Evolutionary conservation across 805 yeast species (phyloP), one percentile per base, ranked within the genome.

Genomic region (Limtongozyma cylindracea): DNA sequence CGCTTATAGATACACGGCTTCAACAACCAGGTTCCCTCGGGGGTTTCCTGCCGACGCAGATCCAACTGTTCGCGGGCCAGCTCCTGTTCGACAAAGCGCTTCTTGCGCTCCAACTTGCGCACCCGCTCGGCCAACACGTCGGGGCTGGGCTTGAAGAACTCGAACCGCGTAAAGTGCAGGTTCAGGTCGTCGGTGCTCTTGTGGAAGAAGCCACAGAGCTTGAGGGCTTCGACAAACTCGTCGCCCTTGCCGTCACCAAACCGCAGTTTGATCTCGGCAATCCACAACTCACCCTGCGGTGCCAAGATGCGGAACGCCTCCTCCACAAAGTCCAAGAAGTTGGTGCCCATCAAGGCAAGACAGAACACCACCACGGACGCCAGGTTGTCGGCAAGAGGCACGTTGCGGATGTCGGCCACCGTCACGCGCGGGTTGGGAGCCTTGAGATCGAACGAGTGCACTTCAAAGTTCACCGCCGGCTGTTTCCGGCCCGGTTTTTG

Each of bases 1-100:
- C 91, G 61, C 42, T 88, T 88, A 45, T 88, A 88, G 27, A 88
- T 76, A 48, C 99, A 88, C 3, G 99, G 98, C 42, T 84, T 88
- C 31, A 88, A 53, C 27, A 84, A 48, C 91, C 92, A 77, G 34
- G 70, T 60, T 7, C 91, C 91, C 36, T 77, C 92, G 0, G 84
- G 68, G 3, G 33, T 37, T 25, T 49, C 44, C 8, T 39, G 34
- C 34, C 84, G 56, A 36, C 57, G 69, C 21, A 37, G 33, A 26
- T 62, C 65, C 16, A 72, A 47, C 25, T 59, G 50, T 29, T 69
- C 73, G 30, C 61, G 61, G 24, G 65, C 69, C 12, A 58, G 47
- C 24, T 70, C 78, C 16, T 54, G 56, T 34, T 77, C 92, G 21
- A 74, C 57, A 30, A 78, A 77, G 37, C 61, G 63, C 34, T 56